Evolutionary conservation across 495 filamentous ascomycete genomes (phyloP).

Genomic region (Penicillium longicatenatum): DNA sequence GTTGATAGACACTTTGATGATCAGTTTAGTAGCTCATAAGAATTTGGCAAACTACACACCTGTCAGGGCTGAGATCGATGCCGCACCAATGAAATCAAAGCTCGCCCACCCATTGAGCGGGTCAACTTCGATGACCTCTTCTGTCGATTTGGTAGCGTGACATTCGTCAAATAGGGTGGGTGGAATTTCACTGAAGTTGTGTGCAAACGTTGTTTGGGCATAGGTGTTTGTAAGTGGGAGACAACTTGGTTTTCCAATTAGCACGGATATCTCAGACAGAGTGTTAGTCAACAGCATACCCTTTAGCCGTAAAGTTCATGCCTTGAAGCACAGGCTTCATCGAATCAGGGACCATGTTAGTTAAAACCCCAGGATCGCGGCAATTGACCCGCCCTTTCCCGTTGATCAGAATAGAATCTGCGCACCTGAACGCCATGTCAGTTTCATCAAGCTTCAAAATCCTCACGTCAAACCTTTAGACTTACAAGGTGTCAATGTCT

Average conservation of each 20-base stretch:
- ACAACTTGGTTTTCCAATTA: background rate
- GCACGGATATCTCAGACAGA: background rate
- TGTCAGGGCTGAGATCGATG: conserved; percentile 12
- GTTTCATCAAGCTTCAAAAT: background rate
- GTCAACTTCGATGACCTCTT: conserved; percentile 34
- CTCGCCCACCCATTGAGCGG: conserved; percentile 41
- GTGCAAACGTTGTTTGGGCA: background rate
- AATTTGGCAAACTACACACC: background rate
- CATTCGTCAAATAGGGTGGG: background rate
- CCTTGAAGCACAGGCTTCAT: background rate
- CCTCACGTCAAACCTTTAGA: background rate
- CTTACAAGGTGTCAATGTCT: background rate
- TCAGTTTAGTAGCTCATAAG: conserved; percentile 4
- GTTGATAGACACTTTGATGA: conserved; percentile 31
- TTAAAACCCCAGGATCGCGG: conserved; percentile 7
- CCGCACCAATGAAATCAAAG: conserved; percentile 48
- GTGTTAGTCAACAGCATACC: conserved; percentile 26
- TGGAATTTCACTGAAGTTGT: background rate
- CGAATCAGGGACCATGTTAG: no score
- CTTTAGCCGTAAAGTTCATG: conserved; percentile 27
- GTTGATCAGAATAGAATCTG: conserved; percentile 53
- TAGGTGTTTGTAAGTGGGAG: background rate
- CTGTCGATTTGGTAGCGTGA: background rate
- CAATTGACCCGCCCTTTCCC: conserved; percentile 54
- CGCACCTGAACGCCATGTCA: conserved; percentile 22